These are phyloP conservation scores for Fusarium metavorans DNA, from an alignment of 2,329 filamentous ascomycete species.

Conservation along the genomic window DNA sequence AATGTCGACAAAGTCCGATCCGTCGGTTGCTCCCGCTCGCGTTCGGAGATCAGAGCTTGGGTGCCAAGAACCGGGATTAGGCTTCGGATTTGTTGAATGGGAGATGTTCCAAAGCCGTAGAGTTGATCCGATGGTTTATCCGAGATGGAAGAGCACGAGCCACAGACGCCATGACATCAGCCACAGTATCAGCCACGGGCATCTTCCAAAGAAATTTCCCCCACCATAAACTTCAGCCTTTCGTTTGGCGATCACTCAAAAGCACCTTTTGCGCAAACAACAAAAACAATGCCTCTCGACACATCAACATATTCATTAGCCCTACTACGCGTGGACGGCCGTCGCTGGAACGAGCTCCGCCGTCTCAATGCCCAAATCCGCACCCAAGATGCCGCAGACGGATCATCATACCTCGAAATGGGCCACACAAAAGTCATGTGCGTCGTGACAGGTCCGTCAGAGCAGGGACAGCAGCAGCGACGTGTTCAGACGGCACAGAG, in stretches of 20 bases:
- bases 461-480: slow-evolving; percentile 60
- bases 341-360: slow-evolving; percentile 97
- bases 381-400: slow-evolving; percentile 92
- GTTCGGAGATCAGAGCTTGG: slow-evolving; percentile 22
- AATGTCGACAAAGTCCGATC: neutral
- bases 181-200: slow-evolving; percentile 42
- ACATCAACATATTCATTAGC: slow-evolving; percentile 92
- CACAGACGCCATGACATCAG: neutral
- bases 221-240: slow-evolving; percentile 37
- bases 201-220: slow-evolving; percentile 37
- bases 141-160: neutral
- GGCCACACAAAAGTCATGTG: slow-evolving; percentile 98
- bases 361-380: slow-evolving; percentile 89
- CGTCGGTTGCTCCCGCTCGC: neutral
- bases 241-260: slow-evolving; percentile 6
- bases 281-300: slow-evolving; percentile 83
- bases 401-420: slow-evolving; percentile 94
- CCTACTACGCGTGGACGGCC: slow-evolving; percentile 83
- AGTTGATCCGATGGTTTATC: slow-evolving; percentile 39
- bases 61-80: neutral
- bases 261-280: slow-evolving; percentile 10
- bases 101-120: slow-evolving; percentile 40
- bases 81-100: neutral
- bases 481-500: slow-evolving; percentile 60
- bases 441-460: slow-evolving; percentile 86